phyloP scores from a whole-genome alignment of 2,329 filamentous ascomycete genomes.

The Pyrenochaeta sp. region DNA sequence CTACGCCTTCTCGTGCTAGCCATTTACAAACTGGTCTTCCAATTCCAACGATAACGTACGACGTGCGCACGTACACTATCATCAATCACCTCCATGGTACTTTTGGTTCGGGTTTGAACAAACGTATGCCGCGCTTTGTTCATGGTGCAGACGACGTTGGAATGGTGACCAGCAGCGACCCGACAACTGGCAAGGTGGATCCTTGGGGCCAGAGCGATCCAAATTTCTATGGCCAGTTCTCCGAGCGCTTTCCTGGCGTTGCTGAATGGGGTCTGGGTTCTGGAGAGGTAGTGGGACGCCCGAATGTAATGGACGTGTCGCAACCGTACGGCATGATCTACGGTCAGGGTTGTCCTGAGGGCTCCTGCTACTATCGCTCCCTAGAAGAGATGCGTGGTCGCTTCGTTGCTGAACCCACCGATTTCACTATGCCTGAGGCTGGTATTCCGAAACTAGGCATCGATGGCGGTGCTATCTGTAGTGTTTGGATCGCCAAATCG shows the following conservation, averaged over 20 bases:
- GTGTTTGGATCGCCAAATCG: slow-evolving; percentile 91
- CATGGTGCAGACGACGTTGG: slow-evolving; percentile 84
- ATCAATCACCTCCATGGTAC: slow-evolving; percentile 82
- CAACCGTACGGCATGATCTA: slow-evolving; percentile 83
- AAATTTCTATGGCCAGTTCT: slow-evolving; percentile 77
- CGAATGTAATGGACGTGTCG: slow-evolving; percentile 91
- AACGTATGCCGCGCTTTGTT: slow-evolving; percentile 79
- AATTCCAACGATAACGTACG: slow-evolving; percentile 82
- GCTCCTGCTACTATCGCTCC: slow-evolving; percentile 79
- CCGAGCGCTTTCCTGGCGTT: slow-evolving; percentile 77
- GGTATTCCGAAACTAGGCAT: slow-evolving; percentile 81
- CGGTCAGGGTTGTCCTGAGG: slow-evolving; percentile 86
- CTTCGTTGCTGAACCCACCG: slow-evolving; percentile 71
- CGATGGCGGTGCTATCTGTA: slow-evolving; percentile 74
- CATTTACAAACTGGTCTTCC: slow-evolving; percentile 66
- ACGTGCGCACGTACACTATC: slow-evolving; percentile 80
- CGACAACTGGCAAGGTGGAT: slow-evolving; percentile 76
- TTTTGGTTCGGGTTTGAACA: slow-evolving; percentile 72
- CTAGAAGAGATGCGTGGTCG: slow-evolving; percentile 78
- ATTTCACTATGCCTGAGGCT: slow-evolving; percentile 68
- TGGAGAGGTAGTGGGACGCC: slow-evolving; percentile 76
- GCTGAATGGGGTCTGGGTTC: slow-evolving; percentile 79
- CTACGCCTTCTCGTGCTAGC: slow-evolving; percentile 61
- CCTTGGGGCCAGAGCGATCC: slow-evolving; percentile 83
- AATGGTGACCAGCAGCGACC: slow-evolving; percentile 82